Evolutionary conservation across 108 stramenopile genomes (phyloP), one percentile per base, ranked within the genome.

Genomic region (Fragilariopsis cylindrus): DNA sequence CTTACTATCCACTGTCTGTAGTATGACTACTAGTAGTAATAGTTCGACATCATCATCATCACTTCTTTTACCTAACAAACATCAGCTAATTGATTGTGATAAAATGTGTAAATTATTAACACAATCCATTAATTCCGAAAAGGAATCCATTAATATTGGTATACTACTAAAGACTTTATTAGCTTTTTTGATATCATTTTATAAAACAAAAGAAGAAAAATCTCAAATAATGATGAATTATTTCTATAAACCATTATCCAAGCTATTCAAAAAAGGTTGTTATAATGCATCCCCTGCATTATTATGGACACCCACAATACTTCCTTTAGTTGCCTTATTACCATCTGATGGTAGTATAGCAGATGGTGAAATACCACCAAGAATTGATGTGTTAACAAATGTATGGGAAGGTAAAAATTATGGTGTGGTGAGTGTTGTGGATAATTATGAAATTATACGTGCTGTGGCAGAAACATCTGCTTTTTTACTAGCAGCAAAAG

Each of bases 381-480:
- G 70, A 69, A 49, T 73, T 6, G 63, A 72, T 21, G 3, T 81
- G 7, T 48, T 81, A 54, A 69, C 80, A 13, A 68, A 73, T 19
- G 72, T 77, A 63, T 92, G 90, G 91, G 87, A 90, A 65, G 93
- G 93, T 43, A 74, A 80, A 18, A 83, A 57, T 5, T 71, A 68
- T 7, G 30, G 30, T 30, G 75, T 88, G 19, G 72, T 88, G 1
- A 75, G 84, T n/a, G 49, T 57, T 18, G 43, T 75, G n/a, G 90
- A 92, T 68, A 68, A 73, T 40, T 44, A 76, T 12, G 73, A 86
- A 39, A 74, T 95, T 21, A 83, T 83, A 8, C 71, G 77, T 39
- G 88, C 89, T 7, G 84, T 91, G 5, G 81, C 87, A 43, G 94
- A 95, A 75, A 89, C 84, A 21, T 79, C 86, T 7, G 73, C 86